Evolutionary conservation across 2,329 filamentous ascomycete genomes (phyloP).

Genomic region (Fusarium chuoi): DNA sequence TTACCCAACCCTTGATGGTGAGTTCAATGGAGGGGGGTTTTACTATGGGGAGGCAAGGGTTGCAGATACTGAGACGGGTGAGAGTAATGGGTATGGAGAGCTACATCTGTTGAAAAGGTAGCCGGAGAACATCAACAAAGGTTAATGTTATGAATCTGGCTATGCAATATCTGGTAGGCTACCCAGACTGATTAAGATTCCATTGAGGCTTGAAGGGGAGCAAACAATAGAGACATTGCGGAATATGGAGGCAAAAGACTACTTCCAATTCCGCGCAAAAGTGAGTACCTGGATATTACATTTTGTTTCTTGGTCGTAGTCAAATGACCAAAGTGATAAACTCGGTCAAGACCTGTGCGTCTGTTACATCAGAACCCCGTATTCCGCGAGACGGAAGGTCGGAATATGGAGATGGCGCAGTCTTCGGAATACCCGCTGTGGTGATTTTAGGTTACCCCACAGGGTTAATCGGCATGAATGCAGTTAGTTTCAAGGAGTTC

Average conservation of each 20-base stretch:
- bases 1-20: conserved; percentile 41
- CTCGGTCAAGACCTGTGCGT: too few species aligned
- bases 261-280: neutral
- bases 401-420: neutral
- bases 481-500: neutral
- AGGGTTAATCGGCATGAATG: neutral
- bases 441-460: neutral
- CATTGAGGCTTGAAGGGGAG: too few species aligned
- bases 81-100: conserved; percentile 8
- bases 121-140: neutral
- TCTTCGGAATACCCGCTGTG: neutral
- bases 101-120: neutral
- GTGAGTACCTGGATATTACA: neutral
- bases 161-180: neutral
- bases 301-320: too few species aligned
- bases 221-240: neutral
- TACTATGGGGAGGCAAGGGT: neutral
- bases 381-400: neutral
- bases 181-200: neutral
- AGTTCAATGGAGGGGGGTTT: conserved; percentile 24
- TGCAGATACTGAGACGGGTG: neutral
- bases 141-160: neutral
- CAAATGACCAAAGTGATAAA: too few species aligned
- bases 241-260: neutral
- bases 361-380: neutral